These are phyloP conservation scores for Nannizziopsis barbatae DNA, from an alignment of 2,329 filamentous ascomycete species.

Conservation along the genomic window DNA sequence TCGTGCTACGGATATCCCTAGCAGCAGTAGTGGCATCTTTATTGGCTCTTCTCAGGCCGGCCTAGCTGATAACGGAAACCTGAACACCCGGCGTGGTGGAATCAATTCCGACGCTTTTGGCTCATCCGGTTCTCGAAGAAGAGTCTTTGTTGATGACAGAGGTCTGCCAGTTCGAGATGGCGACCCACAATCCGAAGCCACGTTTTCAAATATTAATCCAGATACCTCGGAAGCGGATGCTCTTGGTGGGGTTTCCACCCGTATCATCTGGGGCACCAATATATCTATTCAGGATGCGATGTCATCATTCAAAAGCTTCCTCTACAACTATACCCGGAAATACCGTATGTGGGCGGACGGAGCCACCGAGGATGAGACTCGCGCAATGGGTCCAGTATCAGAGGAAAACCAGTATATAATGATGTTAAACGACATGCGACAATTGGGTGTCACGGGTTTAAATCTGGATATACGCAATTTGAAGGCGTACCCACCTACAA, in stretches of 20 bases:
- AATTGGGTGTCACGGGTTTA: conserved; percentile 69
- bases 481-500: conserved; percentile 81
- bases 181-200: conserved; percentile 46
- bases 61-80: conserved; percentile 40
- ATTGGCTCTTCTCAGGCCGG: conserved; percentile 52
- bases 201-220: conserved; percentile 60
- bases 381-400: conserved; percentile 54
- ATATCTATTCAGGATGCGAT: conserved; percentile 87
- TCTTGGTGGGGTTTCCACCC: conserved; percentile 68
- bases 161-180: conserved; percentile 46
- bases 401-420: conserved; percentile 73
- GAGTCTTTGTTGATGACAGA: conserved; percentile 54
- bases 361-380: conserved; percentile 63
- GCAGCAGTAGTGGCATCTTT: conserved; percentile 79
- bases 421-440: conserved; percentile 80
- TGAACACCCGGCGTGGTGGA: conserved; percentile 64
- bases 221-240: conserved; percentile 85
- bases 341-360: conserved; percentile 88
- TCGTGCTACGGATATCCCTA: conserved; percentile 59
- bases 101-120: conserved; percentile 69
- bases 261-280: conserved; percentile 94
- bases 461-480: conserved; percentile 84
- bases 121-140: conserved; percentile 41
- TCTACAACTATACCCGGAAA: conserved; percentile 83
- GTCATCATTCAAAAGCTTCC: conserved; percentile 77